These are phyloP conservation scores for Tilletia setariae DNA, from an alignment of 1,284 basidiomycete genomes.

Conservation along the genomic window DNA sequence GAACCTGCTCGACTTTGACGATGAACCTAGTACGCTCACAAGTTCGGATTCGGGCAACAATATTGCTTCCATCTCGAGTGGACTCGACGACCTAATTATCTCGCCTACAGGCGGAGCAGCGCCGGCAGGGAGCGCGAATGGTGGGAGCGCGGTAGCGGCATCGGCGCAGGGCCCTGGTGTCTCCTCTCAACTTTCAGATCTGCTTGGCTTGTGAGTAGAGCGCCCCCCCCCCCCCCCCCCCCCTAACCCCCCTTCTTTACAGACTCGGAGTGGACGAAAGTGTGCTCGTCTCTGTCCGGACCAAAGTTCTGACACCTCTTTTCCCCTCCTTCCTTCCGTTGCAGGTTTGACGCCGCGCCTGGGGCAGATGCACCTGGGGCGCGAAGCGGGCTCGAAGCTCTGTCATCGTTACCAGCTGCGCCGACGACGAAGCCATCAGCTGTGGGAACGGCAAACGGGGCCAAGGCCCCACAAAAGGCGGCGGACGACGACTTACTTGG, in stretches of 20 bases:
- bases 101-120: conserved; percentile 12
- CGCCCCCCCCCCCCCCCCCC: too few relatives aligned
- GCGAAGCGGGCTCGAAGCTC: conserved; percentile 34
- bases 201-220: conserved; percentile 36
- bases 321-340: conserved; percentile 8
- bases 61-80: conserved; percentile 28
- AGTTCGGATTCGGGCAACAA: neutral
- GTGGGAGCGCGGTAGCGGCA: neutral
- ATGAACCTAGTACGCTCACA: conserved; percentile 27
- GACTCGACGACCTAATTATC: conserved; percentile 43
- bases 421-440: conserved; percentile 10
- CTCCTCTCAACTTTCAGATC: conserved; percentile 37
- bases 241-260: too few relatives aligned
- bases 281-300: neutral
- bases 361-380: conserved; percentile 38
- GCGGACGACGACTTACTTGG: conserved; percentile 33
- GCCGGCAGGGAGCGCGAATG: too few relatives aligned
- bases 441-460: conserved; percentile 4
- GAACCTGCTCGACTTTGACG: conserved; percentile 51
- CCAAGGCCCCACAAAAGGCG: conserved; percentile 14
- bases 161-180: conserved; percentile 2
- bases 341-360: conserved; percentile 39
- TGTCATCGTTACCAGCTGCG: conserved; percentile 30
- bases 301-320: neutral
- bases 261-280: too few relatives aligned